phyloP scores from a whole-genome alignment of 176 grass and related monocot genomes.

The Miscanthus lutarioriparius region DNA sequence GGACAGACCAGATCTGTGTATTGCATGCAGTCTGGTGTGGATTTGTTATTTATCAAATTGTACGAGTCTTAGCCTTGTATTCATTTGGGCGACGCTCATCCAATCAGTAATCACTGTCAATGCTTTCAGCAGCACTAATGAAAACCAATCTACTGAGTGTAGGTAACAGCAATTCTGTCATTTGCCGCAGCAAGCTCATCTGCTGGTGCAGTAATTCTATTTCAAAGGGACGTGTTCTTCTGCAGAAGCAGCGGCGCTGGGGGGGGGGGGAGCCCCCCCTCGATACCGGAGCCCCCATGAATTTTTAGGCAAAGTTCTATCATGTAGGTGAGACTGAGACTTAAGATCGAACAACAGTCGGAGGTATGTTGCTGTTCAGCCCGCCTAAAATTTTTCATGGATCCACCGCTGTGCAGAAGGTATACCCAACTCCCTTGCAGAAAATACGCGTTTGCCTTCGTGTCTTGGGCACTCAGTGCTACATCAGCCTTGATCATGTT shows the following conservation, averaged over 20 bases:
- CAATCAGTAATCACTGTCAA: not conserved
- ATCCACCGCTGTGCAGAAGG: no score
- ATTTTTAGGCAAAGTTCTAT: no score
- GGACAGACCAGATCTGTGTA: not conserved
- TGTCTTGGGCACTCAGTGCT: constrained; percentile 76
- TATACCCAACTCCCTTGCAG: constrained; percentile 64
- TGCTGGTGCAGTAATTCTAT: constrained; percentile 73
- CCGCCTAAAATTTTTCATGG: no score
- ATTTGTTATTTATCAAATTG: not conserved
- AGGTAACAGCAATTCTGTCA: constrained; percentile 83
- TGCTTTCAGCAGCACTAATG: constrained; percentile 17
- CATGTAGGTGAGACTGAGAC: no score
- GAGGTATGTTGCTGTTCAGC: no score
- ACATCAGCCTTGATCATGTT: constrained; percentile 88
- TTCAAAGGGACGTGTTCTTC: constrained; percentile 65
- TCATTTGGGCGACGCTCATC: not conserved
- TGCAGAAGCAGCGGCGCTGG: no score
- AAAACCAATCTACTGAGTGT: constrained; percentile 8
- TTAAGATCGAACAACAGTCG: no score
- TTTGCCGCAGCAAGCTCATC: constrained; percentile 88
- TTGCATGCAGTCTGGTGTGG: not conserved
- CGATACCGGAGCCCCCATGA: no score
- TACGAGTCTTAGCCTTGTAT: not conserved
- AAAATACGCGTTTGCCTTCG: constrained; percentile 70
- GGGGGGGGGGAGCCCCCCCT: no score